phyloP scores from a whole-genome alignment of 805 yeast genomes.

The Scheffersomyces spartinae region DNA sequence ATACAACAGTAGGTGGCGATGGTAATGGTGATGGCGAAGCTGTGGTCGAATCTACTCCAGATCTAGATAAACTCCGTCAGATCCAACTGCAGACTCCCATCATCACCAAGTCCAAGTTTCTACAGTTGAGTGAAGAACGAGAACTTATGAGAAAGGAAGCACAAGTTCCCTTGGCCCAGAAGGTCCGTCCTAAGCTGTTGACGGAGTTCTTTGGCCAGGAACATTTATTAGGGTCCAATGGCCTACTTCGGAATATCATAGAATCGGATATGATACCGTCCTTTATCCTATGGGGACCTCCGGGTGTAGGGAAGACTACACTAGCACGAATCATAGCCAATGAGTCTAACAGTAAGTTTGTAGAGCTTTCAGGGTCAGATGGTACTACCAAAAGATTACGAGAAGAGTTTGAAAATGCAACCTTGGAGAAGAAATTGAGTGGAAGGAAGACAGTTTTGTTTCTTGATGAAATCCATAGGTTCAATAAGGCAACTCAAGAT shows the following conservation, averaged over 20 bases:
- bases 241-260: conserved; percentile 57
- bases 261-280: conserved; percentile 65
- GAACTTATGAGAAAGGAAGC: no score
- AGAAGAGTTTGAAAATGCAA: conserved; percentile 43
- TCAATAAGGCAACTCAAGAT: conserved; percentile 81
- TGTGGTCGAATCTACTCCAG: no score
- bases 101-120: no score
- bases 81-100: no score
- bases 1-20: no score
- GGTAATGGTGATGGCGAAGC: no score
- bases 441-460: conserved; percentile 58
- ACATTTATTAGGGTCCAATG: conserved; percentile 58
- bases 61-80: no score
- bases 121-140: no score
- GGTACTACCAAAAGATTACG: conserved; percentile 56
- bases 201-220: conserved; percentile 76
- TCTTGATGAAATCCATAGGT: conserved; percentile 88
- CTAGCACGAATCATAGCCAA: conserved; percentile 56
- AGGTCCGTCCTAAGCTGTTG: conserved; percentile 64
- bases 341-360: conserved; percentile 42
- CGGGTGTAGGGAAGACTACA: conserved; percentile 93
- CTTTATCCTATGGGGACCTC: conserved; percentile 88
- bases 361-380: conserved; percentile 80
- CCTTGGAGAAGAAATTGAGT: conserved; percentile 32
- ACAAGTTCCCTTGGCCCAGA: conserved; percentile 70